A percentile compares a stretch with the other conserved stretches of the same genome.
phyloP scores from a whole-genome alignment of 257 asterid species.

The Sherardia arvensis region DNA sequence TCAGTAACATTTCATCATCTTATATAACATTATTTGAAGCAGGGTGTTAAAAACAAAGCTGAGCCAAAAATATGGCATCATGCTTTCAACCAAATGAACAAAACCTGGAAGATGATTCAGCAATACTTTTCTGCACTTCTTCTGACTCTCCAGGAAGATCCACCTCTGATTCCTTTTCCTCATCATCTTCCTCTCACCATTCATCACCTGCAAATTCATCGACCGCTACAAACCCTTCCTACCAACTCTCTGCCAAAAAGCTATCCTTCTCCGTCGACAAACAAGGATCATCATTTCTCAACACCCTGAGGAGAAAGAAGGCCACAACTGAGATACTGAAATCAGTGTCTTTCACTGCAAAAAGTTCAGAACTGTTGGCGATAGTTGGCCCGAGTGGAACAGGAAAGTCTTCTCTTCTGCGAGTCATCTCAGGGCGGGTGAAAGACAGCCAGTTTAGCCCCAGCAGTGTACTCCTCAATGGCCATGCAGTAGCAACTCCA shows the following conservation, averaged over 20 bases:
- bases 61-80: constrained; percentile 25
- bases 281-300: constrained; percentile 16
- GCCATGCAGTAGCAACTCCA: constrained; percentile 30
- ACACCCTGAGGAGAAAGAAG: constrained; percentile 21
- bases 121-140: constrained; percentile 54
- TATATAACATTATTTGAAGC: not conserved
- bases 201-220: constrained; percentile 34
- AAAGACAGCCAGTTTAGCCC: constrained; percentile 39
- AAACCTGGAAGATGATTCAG: constrained; percentile 50
- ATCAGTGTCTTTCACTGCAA: constrained; percentile 60
- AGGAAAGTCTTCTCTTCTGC: constrained; percentile 64
- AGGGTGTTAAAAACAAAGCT: not conserved
- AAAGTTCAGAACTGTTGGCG: constrained; percentile 59
- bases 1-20: not conserved
- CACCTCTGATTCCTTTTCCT: constrained; percentile 48
- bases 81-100: constrained; percentile 46
- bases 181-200: constrained; percentile 50
- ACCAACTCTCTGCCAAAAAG: constrained; percentile 37
- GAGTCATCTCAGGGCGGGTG: constrained; percentile 57
- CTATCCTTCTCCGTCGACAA: constrained; percentile 50
- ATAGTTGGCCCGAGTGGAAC: constrained; percentile 88
- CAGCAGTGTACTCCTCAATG: constrained; percentile 41
- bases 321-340: constrained; percentile 42
- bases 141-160: constrained; percentile 29
- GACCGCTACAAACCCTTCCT: constrained; percentile 17